A percentile compares a stretch with the other conserved stretches of the same genome.
Evolutionary conservation across 2,329 filamentous ascomycete genomes (phyloP).

Genomic region (Ophiostoma perfectum): DNA sequence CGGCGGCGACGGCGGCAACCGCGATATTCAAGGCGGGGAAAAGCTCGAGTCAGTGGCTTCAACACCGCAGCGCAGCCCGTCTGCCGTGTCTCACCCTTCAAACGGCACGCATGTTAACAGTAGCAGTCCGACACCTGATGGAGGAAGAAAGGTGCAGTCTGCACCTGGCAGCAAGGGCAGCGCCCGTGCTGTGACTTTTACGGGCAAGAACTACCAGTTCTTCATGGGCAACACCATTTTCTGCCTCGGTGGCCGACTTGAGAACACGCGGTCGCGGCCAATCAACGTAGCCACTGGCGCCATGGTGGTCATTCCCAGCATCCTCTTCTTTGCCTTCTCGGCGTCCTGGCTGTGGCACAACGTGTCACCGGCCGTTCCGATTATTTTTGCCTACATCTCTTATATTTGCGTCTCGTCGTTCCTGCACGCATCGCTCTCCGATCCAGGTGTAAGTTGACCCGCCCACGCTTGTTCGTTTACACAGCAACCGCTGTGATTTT

Average conservation of each 20-base stretch:
- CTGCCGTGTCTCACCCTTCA: slow-evolving; percentile 29
- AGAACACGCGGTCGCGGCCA: slow-evolving; percentile 81
- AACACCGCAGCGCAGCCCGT: slow-evolving; percentile 56
- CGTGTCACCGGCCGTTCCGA: slow-evolving; percentile 80
- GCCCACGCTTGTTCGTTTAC: not conserved
- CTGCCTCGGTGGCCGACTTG: slow-evolving; percentile 75
- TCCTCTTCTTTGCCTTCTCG: slow-evolving; percentile 80
- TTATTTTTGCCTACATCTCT: slow-evolving; percentile 86
- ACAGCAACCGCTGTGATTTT: not conserved
- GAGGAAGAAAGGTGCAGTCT: slow-evolving; percentile 14
- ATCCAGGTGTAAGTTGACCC: slow-evolving; percentile 70
- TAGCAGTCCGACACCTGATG: not conserved
- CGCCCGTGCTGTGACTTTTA: slow-evolving; percentile 41
- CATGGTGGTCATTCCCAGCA: slow-evolving; percentile 70
- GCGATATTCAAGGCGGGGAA: slow-evolving; percentile 64
- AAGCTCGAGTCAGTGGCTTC: slow-evolving; percentile 78
- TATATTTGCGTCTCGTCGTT: slow-evolving; percentile 91
- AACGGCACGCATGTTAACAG: slow-evolving; percentile 34
- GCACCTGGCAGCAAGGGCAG: slow-evolving; percentile 3
- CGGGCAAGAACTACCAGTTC: slow-evolving; percentile 78
- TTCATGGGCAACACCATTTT: slow-evolving; percentile 93
- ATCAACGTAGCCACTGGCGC: slow-evolving; percentile 84
- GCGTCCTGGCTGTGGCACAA: slow-evolving; percentile 81
- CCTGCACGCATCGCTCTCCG: slow-evolving; percentile 82
- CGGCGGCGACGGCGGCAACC: slow-evolving; percentile 47